phyloP scores from a whole-genome alignment of 164 flowering plant genomes.

The Saururus chinensis region DNA sequence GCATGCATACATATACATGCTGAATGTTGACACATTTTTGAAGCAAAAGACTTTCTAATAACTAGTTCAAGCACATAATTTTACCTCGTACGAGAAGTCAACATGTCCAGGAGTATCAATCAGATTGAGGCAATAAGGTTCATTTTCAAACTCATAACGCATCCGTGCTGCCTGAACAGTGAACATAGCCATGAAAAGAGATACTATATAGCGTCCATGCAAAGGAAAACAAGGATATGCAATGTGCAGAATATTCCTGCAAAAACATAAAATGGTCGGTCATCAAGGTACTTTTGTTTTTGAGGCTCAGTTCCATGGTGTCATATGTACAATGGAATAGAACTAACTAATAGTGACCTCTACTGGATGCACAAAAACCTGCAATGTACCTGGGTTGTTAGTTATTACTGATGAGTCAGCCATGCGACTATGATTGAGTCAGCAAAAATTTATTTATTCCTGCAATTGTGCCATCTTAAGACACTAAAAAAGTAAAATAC shows the following conservation, averaged over 20 bases:
- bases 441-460: too few relatives aligned
- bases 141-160: constrained; percentile 53
- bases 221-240: background rate
- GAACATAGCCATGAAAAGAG: background rate
- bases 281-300: background rate
- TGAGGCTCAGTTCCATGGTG: background rate
- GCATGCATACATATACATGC: too few relatives aligned
- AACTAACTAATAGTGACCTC: background rate
- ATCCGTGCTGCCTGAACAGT: constrained; percentile 80
- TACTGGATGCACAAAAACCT: background rate
- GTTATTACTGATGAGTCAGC: too few relatives aligned
- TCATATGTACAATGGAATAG: background rate
- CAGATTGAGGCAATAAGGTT: constrained; percentile 75
- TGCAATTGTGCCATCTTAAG: too few relatives aligned
- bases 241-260: background rate
- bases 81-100: constrained; percentile 96
- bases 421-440: too few relatives aligned
- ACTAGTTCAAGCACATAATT: background rate
- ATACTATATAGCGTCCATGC: too few relatives aligned
- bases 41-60: background rate
- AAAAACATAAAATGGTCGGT: background rate
- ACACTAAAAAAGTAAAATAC: too few relatives aligned
- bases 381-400: background rate
- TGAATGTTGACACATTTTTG: background rate
- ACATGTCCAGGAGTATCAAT: constrained; percentile 99